A percentile compares a stretch with the other conserved stretches of the same genome.
These are phyloP conservation scores for Pyricularia grisea DNA, from an alignment of 2,329 filamentous ascomycete species.

Conservation along the genomic window DNA sequence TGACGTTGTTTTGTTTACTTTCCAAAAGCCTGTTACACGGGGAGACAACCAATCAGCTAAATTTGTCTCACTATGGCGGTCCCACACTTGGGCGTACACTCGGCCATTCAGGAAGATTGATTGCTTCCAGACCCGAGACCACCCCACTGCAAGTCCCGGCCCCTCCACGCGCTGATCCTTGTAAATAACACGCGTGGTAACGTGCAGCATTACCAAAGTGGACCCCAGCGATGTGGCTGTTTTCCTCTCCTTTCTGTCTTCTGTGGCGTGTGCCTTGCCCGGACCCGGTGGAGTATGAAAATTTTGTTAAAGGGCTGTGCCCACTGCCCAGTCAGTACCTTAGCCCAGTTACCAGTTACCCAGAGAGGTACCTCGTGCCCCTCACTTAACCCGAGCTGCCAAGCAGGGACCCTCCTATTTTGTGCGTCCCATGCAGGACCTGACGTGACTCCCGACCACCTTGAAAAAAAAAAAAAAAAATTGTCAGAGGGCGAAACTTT, in stretches of 20 bases:
- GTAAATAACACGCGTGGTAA: background rate
- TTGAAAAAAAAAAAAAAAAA: conserved; percentile 13
- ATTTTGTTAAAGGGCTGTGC: background rate
- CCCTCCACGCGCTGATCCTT: background rate
- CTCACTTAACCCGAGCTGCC: background rate
- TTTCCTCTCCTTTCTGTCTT: background rate
- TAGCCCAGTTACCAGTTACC: background rate
- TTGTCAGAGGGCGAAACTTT: conserved; percentile 3
- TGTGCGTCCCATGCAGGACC: background rate
- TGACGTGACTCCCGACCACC: background rate
- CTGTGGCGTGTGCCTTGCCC: background rate
- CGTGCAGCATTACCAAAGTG: background rate
- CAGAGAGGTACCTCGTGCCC: background rate
- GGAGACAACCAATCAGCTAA: background rate
- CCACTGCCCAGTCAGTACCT: too few species aligned
- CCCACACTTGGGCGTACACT: background rate
- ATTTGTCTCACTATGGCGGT: background rate
- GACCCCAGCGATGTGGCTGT: background rate
- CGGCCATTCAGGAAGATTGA: background rate
- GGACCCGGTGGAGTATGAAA: background rate
- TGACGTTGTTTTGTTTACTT: conserved; percentile 1
- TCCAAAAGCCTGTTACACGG: background rate
- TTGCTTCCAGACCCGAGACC: background rate
- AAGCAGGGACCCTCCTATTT: background rate
- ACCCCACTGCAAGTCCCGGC: background rate